Percentiles rank a stretch among this genome's conserved stretches.
Conservation (phyloP, 345 rosid genomes). For the Brassica incana region DNA sequence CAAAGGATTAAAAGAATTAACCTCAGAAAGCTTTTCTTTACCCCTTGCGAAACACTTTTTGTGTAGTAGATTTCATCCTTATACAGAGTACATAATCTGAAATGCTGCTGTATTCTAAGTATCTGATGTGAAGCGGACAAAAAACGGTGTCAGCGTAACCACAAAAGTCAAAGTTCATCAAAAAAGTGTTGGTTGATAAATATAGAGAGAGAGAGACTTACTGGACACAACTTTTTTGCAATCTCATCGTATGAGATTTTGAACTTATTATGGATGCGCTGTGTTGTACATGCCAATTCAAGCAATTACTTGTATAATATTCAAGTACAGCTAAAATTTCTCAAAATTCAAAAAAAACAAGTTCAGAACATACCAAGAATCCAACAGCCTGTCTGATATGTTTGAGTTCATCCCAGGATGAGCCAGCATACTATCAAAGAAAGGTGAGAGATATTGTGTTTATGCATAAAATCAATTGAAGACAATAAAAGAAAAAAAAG, state of each 20-base stretch:
- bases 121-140: background rate
- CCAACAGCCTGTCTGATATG: constrained; percentile 97
- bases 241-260: background rate
- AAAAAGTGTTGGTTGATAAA: background rate
- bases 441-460: background rate
- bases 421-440: constrained; percentile 64
- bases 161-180: background rate
- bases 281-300: background rate
- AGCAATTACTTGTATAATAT: background rate
- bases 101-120: background rate
- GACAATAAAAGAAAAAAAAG: background rate
- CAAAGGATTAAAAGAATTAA: background rate
- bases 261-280: background rate
- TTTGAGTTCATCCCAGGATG: constrained; percentile 92
- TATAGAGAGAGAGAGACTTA: background rate
- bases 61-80: background rate
- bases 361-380: constrained; percentile 57
- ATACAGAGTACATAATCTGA: background rate
- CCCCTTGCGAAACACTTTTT: background rate
- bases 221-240: background rate
- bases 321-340: background rate
- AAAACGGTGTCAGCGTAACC: background rate
- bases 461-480: background rate
- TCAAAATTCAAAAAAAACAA: background rate
- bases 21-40: background rate